Base-by-base conservation (phyloP, 805 yeast genomes). In the Starmerella powellii region DNA sequence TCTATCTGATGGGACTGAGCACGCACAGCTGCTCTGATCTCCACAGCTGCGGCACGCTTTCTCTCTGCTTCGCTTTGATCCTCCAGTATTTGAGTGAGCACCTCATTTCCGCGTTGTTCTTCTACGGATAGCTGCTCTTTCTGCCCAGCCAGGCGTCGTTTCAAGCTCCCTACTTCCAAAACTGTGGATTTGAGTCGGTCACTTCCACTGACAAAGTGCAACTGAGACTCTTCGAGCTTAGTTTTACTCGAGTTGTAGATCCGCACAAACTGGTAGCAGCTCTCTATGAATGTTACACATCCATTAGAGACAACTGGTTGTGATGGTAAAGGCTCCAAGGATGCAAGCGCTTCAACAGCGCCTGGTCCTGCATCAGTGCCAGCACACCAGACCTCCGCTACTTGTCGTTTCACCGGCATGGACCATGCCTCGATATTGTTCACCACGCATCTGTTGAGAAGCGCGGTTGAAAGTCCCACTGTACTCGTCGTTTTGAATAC, bases 21-120 rank as follows among this genome's bases (percentile, higher is more conserved):
- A 24, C 70, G 75, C 26, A 88, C 64, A 5, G 84, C 78, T 15
- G 68, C 70, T 52, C 80, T 83, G 10, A 88, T 80, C 37, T 76
- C 80, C 3, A 80, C 63, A 0, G 95, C 83, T 6, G 91, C 86
- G 46, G 82, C 94, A 45, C 81, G 80, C 51, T 80, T 85, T 49
- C 95, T 67, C 57, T 88, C 97, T 0, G 96, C 88, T 52, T 85
- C 94, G 55, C 83, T 85, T 56, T 88, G 97, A 33, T 85, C 93
- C 1, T 68, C 61, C 12, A 88, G 68, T 82, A 88, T 84, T 41
- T 66, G 73, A 53, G 78, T 74, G 31, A 88, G 68, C 70, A 84
- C 81, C 20, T 62, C 61, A 44, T 73, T 70, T 0, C 95, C 94
- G 49, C 80, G 82, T 12, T 59, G 51, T 43, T 80, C 83, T 47